Base-by-base conservation (phyloP, 345 rosid genomes). In the Populus tremula region DNA sequence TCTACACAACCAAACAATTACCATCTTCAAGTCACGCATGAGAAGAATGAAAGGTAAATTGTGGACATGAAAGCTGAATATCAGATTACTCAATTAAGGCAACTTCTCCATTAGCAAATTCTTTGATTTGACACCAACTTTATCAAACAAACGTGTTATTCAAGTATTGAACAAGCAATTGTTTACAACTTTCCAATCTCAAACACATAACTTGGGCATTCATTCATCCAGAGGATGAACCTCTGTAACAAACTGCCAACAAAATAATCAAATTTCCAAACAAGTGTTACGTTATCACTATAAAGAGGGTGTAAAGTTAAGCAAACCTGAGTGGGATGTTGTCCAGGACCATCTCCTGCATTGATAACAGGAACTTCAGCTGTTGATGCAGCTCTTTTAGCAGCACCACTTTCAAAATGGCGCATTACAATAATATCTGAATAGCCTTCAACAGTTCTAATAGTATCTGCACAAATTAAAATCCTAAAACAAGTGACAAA, bases 341-440 rank as follows among this genome's bases (percentile, higher is more conserved):
- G 95, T 77, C 99, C 99, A 47, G 99, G 99, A 73, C 99, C 99
- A 86, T 96, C 99, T 65, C 99, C 99, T 20, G 99, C 98, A 78
- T 93, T 96, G 68, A 96, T 90, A 67, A 96, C 83, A 33, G 99
- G 99, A 88, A 96, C 88, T 63, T 82, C 77, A 18, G 98, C 97
- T 5, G 97, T 91, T 23, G 90, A 83, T 20, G 98, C 98, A 17
- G 99, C 98, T 85, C 88, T 91, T 85, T 64, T 92, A 3, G 99
- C 98, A 84, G 99, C 96, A 31, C 99, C 98, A 21, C 97, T 92
- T 85, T 93, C 98, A 81, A 93, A 96, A 82, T 96, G 99, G 12
- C 98, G 89, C 97, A 93, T 92, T 76, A 93, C 98, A 7, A 96
- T 93, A 67, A 94, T 90, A 84, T 96, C 97, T 0, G 97, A 81